Percentiles rank a stretch among this genome's conserved stretches.
phyloP scores from a whole-genome alignment of 805 yeast species.

The Kodamaea sagamina region DNA sequence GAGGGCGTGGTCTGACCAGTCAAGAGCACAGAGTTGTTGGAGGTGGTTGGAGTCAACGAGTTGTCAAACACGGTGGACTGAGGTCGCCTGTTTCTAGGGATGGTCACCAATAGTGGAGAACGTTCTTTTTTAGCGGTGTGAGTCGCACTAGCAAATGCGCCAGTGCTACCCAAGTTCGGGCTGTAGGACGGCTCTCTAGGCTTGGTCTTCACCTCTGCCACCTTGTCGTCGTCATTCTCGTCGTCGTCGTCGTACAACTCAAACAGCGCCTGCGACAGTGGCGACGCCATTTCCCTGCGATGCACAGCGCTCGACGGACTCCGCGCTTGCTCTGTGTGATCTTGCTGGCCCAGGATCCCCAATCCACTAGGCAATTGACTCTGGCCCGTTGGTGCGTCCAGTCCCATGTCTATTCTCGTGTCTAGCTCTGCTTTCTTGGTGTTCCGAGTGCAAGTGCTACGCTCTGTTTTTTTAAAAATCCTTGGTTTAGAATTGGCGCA shows the following conservation, averaged over 20 bases:
- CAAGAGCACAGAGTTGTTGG: background rate
- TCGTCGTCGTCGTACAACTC: slow-evolving; percentile 14
- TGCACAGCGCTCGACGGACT: background rate
- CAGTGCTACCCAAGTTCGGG: background rate
- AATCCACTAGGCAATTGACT: background rate
- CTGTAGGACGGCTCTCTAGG: background rate
- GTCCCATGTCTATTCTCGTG: slow-evolving; percentile 2
- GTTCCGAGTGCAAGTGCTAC: background rate
- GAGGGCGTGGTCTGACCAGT: background rate
- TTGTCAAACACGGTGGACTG: slow-evolving; percentile 6
- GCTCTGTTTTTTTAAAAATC: no score
- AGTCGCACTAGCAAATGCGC: background rate
- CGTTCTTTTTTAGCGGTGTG: background rate
- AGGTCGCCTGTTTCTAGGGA: slow-evolving; percentile 6
- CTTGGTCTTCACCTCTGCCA: background rate
- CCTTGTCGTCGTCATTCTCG: background rate
- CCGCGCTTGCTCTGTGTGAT: background rate
- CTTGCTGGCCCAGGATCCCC: background rate
- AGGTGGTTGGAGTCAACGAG: slow-evolving; percentile 10
- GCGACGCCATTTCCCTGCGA: slow-evolving; percentile 1
- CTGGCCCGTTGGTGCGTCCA: slow-evolving; percentile 9
- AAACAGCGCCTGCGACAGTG: slow-evolving; percentile 12
- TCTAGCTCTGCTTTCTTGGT: background rate
- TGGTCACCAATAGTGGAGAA: background rate
- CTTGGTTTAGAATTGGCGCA: no score